Conservation (phyloP, 2,329 filamentous ascomycete species). For the Ambrosiella xylebori region DNA sequence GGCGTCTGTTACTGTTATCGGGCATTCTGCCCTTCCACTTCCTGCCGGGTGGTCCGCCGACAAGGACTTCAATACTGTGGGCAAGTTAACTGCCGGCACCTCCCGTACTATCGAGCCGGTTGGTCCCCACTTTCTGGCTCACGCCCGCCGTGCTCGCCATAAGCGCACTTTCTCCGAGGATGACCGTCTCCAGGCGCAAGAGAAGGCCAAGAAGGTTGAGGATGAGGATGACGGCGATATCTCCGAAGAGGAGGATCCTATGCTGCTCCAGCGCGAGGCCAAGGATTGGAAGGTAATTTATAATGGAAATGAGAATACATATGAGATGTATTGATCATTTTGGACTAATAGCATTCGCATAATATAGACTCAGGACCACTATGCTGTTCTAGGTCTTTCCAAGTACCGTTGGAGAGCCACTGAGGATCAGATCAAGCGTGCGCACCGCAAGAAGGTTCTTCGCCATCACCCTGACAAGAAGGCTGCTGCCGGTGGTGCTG, state of each 20-base stretch:
- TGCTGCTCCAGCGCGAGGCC: slow-evolving; percentile 81
- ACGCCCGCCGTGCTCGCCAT: slow-evolving; percentile 87
- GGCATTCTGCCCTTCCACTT: slow-evolving; percentile 54
- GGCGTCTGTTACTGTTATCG: slow-evolving; percentile 44
- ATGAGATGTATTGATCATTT: neutral
- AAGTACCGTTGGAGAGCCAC: slow-evolving; percentile 87
- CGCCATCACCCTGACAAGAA: slow-evolving; percentile 99
- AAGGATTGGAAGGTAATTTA: slow-evolving; percentile 92
- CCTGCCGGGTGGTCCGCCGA: slow-evolving; percentile 69
- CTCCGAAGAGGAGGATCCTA: slow-evolving; percentile 81
- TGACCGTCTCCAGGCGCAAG: slow-evolving; percentile 88
- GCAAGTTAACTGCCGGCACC: slow-evolving; percentile 56
- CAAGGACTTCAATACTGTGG: slow-evolving; percentile 80
- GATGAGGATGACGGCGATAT: slow-evolving; percentile 80
- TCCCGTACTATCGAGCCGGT: slow-evolving; percentile 89
- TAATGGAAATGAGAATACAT: neutral
- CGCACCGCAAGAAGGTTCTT: slow-evolving; percentile 98
- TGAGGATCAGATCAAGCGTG: slow-evolving; percentile 96
- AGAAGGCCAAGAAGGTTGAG: slow-evolving; percentile 89
- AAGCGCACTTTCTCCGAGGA: slow-evolving; percentile 98
- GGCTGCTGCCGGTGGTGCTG: slow-evolving; percentile 68
- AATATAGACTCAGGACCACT: slow-evolving; percentile 76
- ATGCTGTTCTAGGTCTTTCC: slow-evolving; percentile 82
- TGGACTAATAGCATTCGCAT: neutral
- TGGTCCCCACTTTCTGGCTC: slow-evolving; percentile 92